A percentile compares a stretch with the other conserved stretches of the same genome.
These are phyloP conservation scores for Arabidopsis suecica DNA, from an alignment of 345 rosid species.

Conservation along the genomic window DNA sequence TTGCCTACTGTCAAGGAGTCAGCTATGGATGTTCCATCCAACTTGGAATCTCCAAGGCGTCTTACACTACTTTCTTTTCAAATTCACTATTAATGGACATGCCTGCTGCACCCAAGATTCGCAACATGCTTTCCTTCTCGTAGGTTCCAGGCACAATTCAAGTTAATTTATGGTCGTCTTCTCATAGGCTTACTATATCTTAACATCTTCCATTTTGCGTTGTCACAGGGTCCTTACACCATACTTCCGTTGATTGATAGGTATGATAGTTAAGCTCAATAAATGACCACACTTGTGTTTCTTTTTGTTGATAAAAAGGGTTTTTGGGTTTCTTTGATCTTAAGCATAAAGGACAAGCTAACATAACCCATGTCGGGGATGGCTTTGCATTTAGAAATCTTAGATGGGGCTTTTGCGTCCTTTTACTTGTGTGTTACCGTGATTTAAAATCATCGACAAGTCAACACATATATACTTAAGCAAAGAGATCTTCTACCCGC, in stretches of 20 bases:
- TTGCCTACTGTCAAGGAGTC: conserved; percentile 72
- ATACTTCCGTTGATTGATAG: conserved; percentile 44
- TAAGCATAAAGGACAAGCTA: too few relatives aligned
- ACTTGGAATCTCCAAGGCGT: conserved; percentile 73
- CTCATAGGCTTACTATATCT: not conserved
- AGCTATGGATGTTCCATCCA: conserved; percentile 71
- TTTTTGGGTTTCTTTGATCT: too few relatives aligned
- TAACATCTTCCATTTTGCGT: conserved; percentile 18
- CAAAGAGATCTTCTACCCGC: too few relatives aligned
- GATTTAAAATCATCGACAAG: too few relatives aligned
- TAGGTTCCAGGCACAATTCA: conserved; percentile 44
- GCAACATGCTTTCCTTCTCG: conserved; percentile 70
- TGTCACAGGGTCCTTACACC: conserved; percentile 73
- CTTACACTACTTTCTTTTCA: conserved; percentile 57
- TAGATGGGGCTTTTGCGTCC: too few relatives aligned
- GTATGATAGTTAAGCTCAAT: too few relatives aligned
- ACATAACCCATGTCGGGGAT: too few relatives aligned
- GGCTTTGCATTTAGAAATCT: too few relatives aligned
- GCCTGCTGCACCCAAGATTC: conserved; percentile 71
- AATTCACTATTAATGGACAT: conserved; percentile 77
- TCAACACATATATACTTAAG: too few relatives aligned
- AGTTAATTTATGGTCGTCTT: conserved; percentile 23
- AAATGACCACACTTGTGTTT: too few relatives aligned
- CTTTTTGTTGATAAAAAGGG: too few relatives aligned
- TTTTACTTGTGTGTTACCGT: too few relatives aligned